Evolutionary conservation across 2,329 filamentous ascomycete genomes (phyloP).

Genomic region (Exophiala lecanii-corni): DNA sequence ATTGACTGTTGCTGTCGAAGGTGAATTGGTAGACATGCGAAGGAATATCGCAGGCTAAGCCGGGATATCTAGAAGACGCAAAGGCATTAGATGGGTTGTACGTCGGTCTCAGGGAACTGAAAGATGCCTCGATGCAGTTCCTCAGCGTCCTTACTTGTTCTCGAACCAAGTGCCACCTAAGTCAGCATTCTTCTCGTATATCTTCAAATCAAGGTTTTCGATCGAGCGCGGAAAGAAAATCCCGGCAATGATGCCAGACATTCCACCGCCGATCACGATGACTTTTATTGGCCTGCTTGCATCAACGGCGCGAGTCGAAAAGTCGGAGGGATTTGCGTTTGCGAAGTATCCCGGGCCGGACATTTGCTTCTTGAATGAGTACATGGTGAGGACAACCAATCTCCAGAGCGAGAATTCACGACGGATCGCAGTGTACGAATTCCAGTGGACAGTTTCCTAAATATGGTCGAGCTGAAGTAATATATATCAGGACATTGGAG

Average conservation of each 20-base stretch:
- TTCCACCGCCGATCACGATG: constrained; percentile 37
- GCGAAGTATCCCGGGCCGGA: too few species aligned
- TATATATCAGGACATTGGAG: too few species aligned
- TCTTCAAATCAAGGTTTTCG: constrained; percentile 22
- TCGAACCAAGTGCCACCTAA: constrained; percentile 32
- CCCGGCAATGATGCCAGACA: constrained; percentile 37
- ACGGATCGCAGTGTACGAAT: too few species aligned
- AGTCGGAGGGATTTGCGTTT: too few species aligned
- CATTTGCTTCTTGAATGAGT: too few species aligned
- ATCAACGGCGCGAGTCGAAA: neutral
- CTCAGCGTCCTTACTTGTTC: constrained; percentile 24
- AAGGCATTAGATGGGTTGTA: neutral
- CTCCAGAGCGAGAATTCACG: too few species aligned
- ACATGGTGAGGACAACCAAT: too few species aligned
- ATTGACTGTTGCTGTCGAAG: constrained; percentile 17
- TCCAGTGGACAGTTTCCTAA: too few species aligned
- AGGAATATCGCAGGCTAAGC: constrained; percentile 35
- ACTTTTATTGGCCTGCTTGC: constrained; percentile 27
- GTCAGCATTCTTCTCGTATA: constrained; percentile 30
- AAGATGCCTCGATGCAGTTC: neutral
- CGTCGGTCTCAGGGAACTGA: neutral
- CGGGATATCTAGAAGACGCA: neutral
- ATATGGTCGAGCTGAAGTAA: too few species aligned
- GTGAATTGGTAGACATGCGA: constrained; percentile 32
- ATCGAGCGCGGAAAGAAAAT: constrained; percentile 28